A percentile compares a stretch with the other conserved stretches of the same genome.
phyloP scores from a whole-genome alignment of 2,329 filamentous ascomycete genomes.

The Grosmannia serpens region DNA sequence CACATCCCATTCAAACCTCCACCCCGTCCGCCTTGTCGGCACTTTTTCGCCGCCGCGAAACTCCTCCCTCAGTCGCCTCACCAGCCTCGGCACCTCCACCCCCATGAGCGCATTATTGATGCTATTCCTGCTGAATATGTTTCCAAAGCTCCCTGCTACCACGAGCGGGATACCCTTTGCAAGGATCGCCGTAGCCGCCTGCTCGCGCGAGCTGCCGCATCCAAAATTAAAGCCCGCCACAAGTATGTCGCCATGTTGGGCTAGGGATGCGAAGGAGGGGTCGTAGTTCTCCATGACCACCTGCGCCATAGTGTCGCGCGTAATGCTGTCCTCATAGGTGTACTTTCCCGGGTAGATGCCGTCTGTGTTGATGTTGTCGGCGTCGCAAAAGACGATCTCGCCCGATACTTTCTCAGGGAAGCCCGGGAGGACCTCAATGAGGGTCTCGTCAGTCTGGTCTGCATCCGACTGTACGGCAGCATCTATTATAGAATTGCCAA shows the following conservation, averaged over 20 bases:
- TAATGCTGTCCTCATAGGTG: conserved; percentile 81
- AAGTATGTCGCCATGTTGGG: conserved; percentile 64
- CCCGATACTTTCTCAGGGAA: conserved; percentile 76
- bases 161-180: conserved; percentile 73
- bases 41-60: conserved; percentile 41
- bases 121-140: conserved; percentile 52
- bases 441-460: conserved; percentile 29
- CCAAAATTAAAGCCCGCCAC: conserved; percentile 87
- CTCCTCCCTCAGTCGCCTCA: conserved; percentile 52
- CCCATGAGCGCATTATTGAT: conserved; percentile 64
- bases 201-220: conserved; percentile 58
- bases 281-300: conserved; percentile 97
- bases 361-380: conserved; percentile 78
- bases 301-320: conserved; percentile 68
- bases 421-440: conserved; percentile 67
- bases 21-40: conserved; percentile 65
- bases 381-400: conserved; percentile 80
- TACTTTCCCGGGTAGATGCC: conserved; percentile 64
- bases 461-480: too few species aligned
- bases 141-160: conserved; percentile 69
- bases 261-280: conserved; percentile 49
- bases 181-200: conserved; percentile 78
- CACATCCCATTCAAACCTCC: conserved; percentile 76
- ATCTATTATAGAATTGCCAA: too few species aligned
- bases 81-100: conserved; percentile 56